Evolutionary conservation across 2,329 filamentous ascomycete species (phyloP).

Genomic region (Beauveria australis): DNA sequence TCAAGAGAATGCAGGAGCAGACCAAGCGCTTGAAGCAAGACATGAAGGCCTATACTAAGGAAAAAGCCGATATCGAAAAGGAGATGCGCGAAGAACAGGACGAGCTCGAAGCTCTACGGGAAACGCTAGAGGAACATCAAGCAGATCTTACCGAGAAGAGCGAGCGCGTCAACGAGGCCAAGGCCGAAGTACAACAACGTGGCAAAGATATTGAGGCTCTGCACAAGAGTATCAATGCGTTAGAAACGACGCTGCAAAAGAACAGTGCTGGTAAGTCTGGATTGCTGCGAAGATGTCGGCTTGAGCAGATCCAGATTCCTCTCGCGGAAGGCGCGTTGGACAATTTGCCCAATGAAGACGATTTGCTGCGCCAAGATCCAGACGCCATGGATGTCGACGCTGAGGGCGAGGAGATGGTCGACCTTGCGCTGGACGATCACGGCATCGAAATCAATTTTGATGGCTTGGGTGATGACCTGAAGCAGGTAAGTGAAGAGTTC

Average conservation of each 20-base stretch:
- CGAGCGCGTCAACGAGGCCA: slow-evolving; percentile 69
- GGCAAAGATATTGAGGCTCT: slow-evolving; percentile 71
- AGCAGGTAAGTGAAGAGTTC: slow-evolving; percentile 49
- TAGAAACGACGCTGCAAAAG: slow-evolving; percentile 83
- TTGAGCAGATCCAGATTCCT: slow-evolving; percentile 86
- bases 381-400: slow-evolving; percentile 90
- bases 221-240: slow-evolving; percentile 66
- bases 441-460: slow-evolving; percentile 87
- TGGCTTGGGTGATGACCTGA: slow-evolving; percentile 71
- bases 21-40: slow-evolving; percentile 59
- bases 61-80: slow-evolving; percentile 68
- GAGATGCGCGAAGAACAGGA: slow-evolving; percentile 64
- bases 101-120: slow-evolving; percentile 67
- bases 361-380: slow-evolving; percentile 64
- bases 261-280: slow-evolving; percentile 78
- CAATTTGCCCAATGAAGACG: slow-evolving; percentile 78
- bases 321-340: slow-evolving; percentile 71
- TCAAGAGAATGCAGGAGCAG: slow-evolving; percentile 59
- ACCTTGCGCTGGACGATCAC: slow-evolving; percentile 71
- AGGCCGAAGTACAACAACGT: slow-evolving; percentile 72
- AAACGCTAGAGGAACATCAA: slow-evolving; percentile 62
- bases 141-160: slow-evolving; percentile 59
- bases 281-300: slow-evolving; percentile 77
- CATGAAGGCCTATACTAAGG: slow-evolving; percentile 59
- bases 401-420: slow-evolving; percentile 51